Evolutionary conservation across 805 yeast species (phyloP), one percentile per base, ranked within the genome.

Genomic region (Saturnispora quitensis): DNA sequence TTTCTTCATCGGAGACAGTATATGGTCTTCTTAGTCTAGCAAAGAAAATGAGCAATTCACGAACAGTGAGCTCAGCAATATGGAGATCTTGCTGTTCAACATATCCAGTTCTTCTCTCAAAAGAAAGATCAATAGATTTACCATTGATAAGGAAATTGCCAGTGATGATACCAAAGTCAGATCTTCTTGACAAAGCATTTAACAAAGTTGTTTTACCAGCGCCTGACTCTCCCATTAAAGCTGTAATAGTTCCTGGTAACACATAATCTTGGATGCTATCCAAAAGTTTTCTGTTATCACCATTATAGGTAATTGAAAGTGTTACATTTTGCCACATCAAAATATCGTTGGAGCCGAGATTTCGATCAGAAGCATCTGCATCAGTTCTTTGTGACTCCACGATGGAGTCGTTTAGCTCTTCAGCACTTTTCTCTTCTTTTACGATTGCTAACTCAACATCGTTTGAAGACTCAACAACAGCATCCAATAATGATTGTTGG

Each of bases 211-310:
- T 79, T 61, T 79, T 79, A 59, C 84, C 84, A 18, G 84, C 84
- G 56, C 84, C 84, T 2, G 82, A 77, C 58, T 77, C 83, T 53
- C 84, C 84, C 81, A 78, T 79, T 43, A 79, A 64, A 2, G 84
- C 84, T 22, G 83, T 79, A 60, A 78, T 63, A 6, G 75, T 71
- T 44, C 84, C 84, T 2, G 84, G 82, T 35, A 68, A 64, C 58
- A 72, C 69, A 61, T 66, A 73, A 31, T 77, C 78, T 45, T 71
- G 71, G 51, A 73, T 66, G 53, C 72, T 59, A 53, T 73, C 72
- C 61, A 80, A 66, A 53, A 77, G 61, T 50, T 67, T 67, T 33
- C 75, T 61, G 20, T 68, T 63, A 10, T 57, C 56, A 18, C 74
- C 74, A 13, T 70, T 72, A 60, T 73, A 71, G 4, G 78, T 78